Percentiles rank a stretch among this genome's conserved stretches.
Evolutionary conservation across 495 filamentous ascomycete genomes (phyloP).

Genomic region (Letharia lupina): DNA sequence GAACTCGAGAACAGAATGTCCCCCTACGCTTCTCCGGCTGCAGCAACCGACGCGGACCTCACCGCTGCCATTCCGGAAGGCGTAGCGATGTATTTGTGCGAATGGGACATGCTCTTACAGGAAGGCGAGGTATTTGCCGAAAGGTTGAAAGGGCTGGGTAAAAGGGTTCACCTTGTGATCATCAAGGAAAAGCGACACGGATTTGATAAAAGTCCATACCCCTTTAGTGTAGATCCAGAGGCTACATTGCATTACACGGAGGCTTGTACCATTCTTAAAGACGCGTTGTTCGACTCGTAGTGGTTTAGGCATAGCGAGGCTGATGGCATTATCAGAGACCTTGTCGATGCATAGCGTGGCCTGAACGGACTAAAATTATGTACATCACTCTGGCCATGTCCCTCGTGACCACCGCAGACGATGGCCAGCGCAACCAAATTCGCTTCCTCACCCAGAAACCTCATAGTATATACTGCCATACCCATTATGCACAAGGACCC

Average conservation of each 20-base stretch:
- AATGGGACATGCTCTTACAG: constrained; percentile 81
- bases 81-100: constrained; percentile 70
- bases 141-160: constrained; percentile 54
- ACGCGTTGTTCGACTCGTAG: too few species aligned
- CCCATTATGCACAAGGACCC: too few species aligned
- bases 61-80: constrained; percentile 48
- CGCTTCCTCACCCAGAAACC: too few species aligned
- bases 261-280: constrained; percentile 13
- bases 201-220: constrained; percentile 84
- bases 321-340: too few species aligned
- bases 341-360: too few species aligned
- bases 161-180: constrained; percentile 60
- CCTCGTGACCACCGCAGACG: too few species aligned
- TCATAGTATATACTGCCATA: too few species aligned
- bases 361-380: too few species aligned
- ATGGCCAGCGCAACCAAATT: too few species aligned
- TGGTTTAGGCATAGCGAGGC: too few species aligned
- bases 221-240: constrained; percentile 42
- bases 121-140: constrained; percentile 65
- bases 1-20: constrained; percentile 42
- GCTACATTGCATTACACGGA: constrained; percentile 32
- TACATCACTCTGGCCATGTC: too few species aligned
- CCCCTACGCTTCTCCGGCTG: constrained; percentile 56
- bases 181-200: constrained; percentile 67
- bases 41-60: constrained; percentile 48